Evolutionary conservation across 176 grass and related monocot species (phyloP), one percentile per base, ranked within the genome.

Genomic region (Areca catechu): DNA sequence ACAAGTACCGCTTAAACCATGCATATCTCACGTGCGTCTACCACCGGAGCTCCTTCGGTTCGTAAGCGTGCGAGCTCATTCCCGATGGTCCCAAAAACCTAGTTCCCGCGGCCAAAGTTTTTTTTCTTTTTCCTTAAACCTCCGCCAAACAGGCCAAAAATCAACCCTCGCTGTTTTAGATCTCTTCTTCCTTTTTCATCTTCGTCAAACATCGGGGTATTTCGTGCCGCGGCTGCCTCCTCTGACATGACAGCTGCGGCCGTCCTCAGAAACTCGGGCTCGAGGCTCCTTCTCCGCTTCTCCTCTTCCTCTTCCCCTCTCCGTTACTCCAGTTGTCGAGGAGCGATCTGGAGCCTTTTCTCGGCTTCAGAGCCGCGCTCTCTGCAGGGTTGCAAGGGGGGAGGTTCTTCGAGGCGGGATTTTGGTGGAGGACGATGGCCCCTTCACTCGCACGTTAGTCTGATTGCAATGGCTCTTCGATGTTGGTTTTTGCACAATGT

Each of bases 371-470:
- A 90, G 61, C 67, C 68, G 15, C 47, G 47, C 0, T 22, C 54
- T 24, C 16, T 62, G 30, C 54, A 24, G 6, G 50, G 50, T 16
- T 17, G 27, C 4, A 30, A 53, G 17, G 23, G 34, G 56, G 50
- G 47, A 25, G 54, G 1, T 57, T 59, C 15, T 20, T 56, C 10
- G 70, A 50, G 50, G 74, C 58, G 0, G 78, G 66, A 0, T 61
- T 53, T 53, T 69, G 77, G 43, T 90, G 67, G 78, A 78, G 75
- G 53, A 79, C 87, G 48, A 98, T 98, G 93, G 93, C 84, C 15
- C 93, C 66, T 98, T 98, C 81, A 92, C 72, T 30, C 81, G 93
- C 69, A 98, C 87, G 93, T 98, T 70, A 85, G 84, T 16, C 47
- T 30, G 50, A 28, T 50, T 43, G 34, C 34, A 60, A 28, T 19